Conservation (phyloP, 2,329 filamentous ascomycete genomes). For the Alternaria atra region DNA sequence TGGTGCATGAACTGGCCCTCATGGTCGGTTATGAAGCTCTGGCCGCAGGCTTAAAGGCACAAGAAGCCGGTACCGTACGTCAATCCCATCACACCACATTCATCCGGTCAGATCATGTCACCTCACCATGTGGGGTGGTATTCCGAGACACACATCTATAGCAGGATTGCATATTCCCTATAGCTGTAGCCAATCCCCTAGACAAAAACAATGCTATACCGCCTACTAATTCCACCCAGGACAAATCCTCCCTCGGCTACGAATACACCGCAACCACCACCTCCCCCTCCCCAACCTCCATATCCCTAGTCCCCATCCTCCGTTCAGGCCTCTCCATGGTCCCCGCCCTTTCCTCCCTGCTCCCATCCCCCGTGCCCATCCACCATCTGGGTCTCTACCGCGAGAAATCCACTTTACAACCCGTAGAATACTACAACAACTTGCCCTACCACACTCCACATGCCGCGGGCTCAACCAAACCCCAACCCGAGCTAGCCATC, state of each 20-base stretch:
- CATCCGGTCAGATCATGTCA: not conserved
- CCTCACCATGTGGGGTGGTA: not conserved
- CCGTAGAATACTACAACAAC: slow-evolving; percentile 98
- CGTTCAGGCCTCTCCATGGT: slow-evolving; percentile 92
- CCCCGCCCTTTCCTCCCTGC: slow-evolving; percentile 82
- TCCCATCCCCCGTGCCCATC: slow-evolving; percentile 80
- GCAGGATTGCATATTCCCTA: slow-evolving; percentile 5
- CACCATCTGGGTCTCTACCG: slow-evolving; percentile 96
- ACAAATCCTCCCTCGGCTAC: slow-evolving; percentile 79
- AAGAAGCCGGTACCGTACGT: slow-evolving; percentile 71
- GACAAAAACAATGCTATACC: not conserved
- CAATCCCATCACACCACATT: not conserved
- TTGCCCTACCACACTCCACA: slow-evolving; percentile 75
- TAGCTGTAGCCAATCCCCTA: not conserved
- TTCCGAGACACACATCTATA: not conserved
- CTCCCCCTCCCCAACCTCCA: slow-evolving; percentile 68
- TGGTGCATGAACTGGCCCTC: slow-evolving; percentile 86
- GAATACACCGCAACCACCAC: slow-evolving; percentile 73
- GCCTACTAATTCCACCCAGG: slow-evolving; percentile 59
- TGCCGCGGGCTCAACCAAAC: slow-evolving; percentile 33
- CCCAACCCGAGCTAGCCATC: slow-evolving; percentile 72
- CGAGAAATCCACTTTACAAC: slow-evolving; percentile 84
- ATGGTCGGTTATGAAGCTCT: slow-evolving; percentile 87
- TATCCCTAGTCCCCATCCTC: slow-evolving; percentile 91
- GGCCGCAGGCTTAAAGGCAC: slow-evolving; percentile 66